A percentile compares a stretch with the other conserved stretches of the same genome.
Conservation (phyloP, 768 basidiomycete genomes). For the Pleurotus tuber-regium region DNA sequence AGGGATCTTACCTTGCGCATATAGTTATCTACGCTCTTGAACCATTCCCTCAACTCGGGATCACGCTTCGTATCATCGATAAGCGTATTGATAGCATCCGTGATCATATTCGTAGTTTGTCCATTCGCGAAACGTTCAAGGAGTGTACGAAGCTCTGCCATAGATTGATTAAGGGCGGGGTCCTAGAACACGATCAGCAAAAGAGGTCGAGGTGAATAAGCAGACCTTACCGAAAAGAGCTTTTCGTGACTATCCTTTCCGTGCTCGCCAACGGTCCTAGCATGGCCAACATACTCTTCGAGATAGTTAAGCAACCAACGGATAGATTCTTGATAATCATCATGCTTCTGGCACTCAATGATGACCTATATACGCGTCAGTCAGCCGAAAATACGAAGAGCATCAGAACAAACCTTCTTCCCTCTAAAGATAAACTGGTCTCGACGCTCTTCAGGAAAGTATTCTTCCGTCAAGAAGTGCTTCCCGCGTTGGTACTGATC, state of each 20-base stretch:
- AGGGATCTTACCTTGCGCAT: no score
- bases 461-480: constrained; percentile 73
- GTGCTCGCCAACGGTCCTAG: constrained; percentile 24
- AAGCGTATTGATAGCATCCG: constrained; percentile 67
- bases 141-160: constrained; percentile 67
- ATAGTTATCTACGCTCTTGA: constrained; percentile 56
- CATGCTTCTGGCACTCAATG: constrained; percentile 88
- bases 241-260: constrained; percentile 18
- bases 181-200: constrained; percentile 33
- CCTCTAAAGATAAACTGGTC: constrained; percentile 91
- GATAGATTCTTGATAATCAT: constrained; percentile 81
- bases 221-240: constrained; percentile 24
- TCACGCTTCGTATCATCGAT: constrained; percentile 75
- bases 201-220: no score
- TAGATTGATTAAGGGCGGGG: constrained; percentile 50
- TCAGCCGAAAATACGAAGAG: no score
- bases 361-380: no score
- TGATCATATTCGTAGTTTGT: constrained; percentile 59
- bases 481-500: constrained; percentile 57
- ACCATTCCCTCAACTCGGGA: constrained; percentile 72
- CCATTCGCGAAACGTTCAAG: constrained; percentile 90
- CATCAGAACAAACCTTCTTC: no score
- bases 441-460: constrained; percentile 85
- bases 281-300: constrained; percentile 59
- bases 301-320: constrained; percentile 64